Base-by-base conservation (phyloP, 1,139 yeast species). In the Tardiomyces digboiensis region DNA sequence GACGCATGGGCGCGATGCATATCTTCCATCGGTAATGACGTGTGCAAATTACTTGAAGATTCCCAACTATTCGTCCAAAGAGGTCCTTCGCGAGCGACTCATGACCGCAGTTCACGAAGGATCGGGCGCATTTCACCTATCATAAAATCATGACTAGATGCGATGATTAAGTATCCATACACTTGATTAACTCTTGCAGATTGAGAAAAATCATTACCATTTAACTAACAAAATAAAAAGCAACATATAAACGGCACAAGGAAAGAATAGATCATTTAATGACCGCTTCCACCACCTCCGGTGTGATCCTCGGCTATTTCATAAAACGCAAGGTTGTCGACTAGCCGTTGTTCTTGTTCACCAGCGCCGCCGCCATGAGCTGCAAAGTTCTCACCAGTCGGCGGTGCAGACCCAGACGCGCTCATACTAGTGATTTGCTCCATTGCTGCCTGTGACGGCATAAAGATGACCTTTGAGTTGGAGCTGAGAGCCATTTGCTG, bases 1-100 rank as follows among this genome's bases (percentile, higher is more conserved):
- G 7, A 57, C 64, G 19, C 60, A 75, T 42, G 33, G 33, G 5
- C 76, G 87, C n/a, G 95, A 91, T 61, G 89, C 82, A 51, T 88
- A 83, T 56, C 69, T 91, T 47, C 98, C 98, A 1, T 87, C 96
- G 65, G 98, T 91, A 2, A 91, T 91, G 98, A 91, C 98, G 0
- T 91, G 98, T 68, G 97, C 95, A 5, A 91, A 91, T 61, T 91
- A 91, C 59, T 72, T 91, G 52, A 91, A 91, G 62, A 67, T 91
- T 22, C 98, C 98, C 2, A 77, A 82, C 49, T 91, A 91, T 59
- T 74, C 87, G 2, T 68, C 76, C 22, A 72, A 71, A 49, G 78
- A 70, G 23, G 64, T 85, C 1, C 73, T 91, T 80, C 68, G 63
- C 46, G 59, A 69, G 37, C 71, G 82, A 46, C 63, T 91, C 12